Conservation (phyloP, 345 rosid species). For the Litchi chinensis region DNA sequence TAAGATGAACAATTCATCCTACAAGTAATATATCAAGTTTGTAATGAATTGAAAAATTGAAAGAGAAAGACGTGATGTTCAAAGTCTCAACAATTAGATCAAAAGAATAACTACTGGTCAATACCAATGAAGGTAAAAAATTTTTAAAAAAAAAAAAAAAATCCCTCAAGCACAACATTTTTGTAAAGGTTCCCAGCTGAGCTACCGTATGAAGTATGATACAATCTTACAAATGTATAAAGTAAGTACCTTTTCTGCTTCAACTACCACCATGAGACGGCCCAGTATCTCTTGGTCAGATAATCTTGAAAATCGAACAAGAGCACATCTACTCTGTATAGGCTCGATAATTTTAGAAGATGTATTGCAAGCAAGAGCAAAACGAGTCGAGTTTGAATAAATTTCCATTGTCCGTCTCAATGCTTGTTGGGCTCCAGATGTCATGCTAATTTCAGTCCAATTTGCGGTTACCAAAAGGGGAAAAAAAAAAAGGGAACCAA, state of each 20-base stretch:
- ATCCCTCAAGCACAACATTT: not conserved
- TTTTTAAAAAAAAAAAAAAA: not conserved
- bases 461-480: not conserved
- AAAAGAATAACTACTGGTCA: not conserved
- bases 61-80: not conserved
- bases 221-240: conserved; percentile 10
- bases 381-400: conserved; percentile 89
- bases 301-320: conserved; percentile 90
- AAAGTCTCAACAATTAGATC: not conserved
- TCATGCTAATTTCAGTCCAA: conserved; percentile 58
- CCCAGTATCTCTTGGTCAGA: conserved; percentile 92
- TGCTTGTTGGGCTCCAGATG: conserved; percentile 98
- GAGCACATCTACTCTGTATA: conserved; percentile 98
- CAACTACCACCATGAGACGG: conserved; percentile 88
- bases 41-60: not conserved
- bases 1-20: not conserved
- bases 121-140: not conserved
- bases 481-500: not conserved
- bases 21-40: not conserved
- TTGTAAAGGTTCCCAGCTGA: not conserved
- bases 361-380: conserved; percentile 95
- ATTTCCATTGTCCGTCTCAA: conserved; percentile 96
- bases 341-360: conserved; percentile 94
- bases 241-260: conserved; percentile 71
- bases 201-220: not conserved